Percentiles rank a stretch among this genome's conserved stretches.
Evolutionary conservation across 495 filamentous ascomycete genomes (phyloP).

Genomic region (Amphirosellinia nigrospora): DNA sequence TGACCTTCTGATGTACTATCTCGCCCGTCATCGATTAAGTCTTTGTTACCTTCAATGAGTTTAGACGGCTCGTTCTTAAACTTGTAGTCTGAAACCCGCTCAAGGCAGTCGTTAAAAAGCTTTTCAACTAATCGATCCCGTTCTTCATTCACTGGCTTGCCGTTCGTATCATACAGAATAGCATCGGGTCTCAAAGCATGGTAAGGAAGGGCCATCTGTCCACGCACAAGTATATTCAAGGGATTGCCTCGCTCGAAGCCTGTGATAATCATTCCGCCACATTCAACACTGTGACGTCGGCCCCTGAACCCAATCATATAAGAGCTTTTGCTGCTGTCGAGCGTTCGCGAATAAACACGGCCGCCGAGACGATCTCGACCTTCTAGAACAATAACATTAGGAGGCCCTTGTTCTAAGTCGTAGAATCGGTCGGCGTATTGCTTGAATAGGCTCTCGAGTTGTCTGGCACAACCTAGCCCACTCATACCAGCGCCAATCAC

Average conservation of each 20-base stretch:
- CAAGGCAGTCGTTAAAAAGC: conserved; percentile 91
- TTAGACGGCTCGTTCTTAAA: conserved; percentile 69
- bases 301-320: conserved; percentile 51
- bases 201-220: conserved; percentile 87
- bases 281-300: conserved; percentile 83
- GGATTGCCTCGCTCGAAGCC: conserved; percentile 97
- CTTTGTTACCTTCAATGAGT: conserved; percentile 83
- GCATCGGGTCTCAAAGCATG: conserved; percentile 84
- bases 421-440: conserved; percentile 74
- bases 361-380: conserved; percentile 89
- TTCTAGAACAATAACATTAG: conserved; percentile 83
- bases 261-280: conserved; percentile 97
- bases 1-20: conserved; percentile 76
- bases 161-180: conserved; percentile 88
- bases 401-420: conserved; percentile 65
- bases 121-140: conserved; percentile 84
- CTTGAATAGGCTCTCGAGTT: conserved; percentile 80
- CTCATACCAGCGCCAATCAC: conserved; percentile 95
- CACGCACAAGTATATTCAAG: conserved; percentile 84
- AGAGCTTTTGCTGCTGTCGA: conserved; percentile 50
- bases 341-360: conserved; percentile 88
- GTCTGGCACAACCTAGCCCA: conserved; percentile 88
- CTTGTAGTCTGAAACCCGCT: conserved; percentile 87
- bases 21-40: conserved; percentile 80
- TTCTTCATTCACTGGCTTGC: conserved; percentile 76